Percentiles rank a stretch among this genome's conserved stretches.
Conservation (phyloP, 2,329 filamentous ascomycete genomes). For the Trichoderma citrinoviride region DNA sequence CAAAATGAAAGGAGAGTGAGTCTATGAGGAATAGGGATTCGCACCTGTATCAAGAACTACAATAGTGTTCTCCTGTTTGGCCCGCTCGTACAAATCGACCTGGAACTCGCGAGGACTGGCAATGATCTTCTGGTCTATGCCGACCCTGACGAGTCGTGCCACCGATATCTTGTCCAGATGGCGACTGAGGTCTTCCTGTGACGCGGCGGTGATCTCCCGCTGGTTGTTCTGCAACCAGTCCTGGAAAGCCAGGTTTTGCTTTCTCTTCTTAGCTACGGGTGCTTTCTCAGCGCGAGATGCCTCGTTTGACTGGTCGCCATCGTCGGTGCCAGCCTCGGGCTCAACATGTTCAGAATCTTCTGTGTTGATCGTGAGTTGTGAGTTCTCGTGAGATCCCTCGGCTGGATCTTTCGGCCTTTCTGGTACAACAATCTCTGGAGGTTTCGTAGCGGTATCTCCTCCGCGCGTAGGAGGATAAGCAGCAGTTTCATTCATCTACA, state of each 20-base stretch:
- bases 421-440: background rate
- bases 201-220: slow-evolving; percentile 34
- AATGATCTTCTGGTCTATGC: slow-evolving; percentile 57
- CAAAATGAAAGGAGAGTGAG: no score
- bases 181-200: slow-evolving; percentile 25
- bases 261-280: slow-evolving; percentile 47
- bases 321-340: background rate
- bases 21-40: background rate
- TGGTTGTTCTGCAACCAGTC: slow-evolving; percentile 41
- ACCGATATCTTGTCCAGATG: slow-evolving; percentile 33
- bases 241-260: slow-evolving; percentile 51
- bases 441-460: rapidly evolving
- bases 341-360: background rate
- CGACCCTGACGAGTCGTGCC: slow-evolving; percentile 36
- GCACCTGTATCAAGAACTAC: slow-evolving; percentile 87
- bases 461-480: background rate
- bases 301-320: slow-evolving; percentile 14
- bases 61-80: slow-evolving; percentile 82
- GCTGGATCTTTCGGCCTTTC: background rate
- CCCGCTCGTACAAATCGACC: slow-evolving; percentile 82
- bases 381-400: background rate
- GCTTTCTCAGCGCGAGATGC: slow-evolving; percentile 35
- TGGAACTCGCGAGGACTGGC: slow-evolving; percentile 86
- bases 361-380: background rate
- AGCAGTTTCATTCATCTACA: background rate